Base-by-base conservation (phyloP, 2,329 filamentous ascomycete genomes). In the Cladorrhinum sp. region DNA sequence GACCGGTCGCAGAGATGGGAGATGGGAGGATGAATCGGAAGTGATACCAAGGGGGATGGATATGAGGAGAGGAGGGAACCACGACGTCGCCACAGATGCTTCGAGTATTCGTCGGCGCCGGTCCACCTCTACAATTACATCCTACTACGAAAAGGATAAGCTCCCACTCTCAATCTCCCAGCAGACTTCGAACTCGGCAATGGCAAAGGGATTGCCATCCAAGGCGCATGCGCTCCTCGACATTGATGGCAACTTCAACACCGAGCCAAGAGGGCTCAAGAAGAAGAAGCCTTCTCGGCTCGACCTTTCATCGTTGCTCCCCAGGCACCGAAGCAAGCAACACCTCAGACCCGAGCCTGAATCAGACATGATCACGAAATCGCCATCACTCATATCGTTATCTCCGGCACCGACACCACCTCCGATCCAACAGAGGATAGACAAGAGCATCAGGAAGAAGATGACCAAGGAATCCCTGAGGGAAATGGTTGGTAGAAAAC, bases 101-200 rank as follows among this genome's bases (percentile, higher is more conserved):
- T 77, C 78, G 2, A 79, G 74, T 59, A 63, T 82, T 36, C 75
- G 77, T 46, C 79, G 82, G 54, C 79, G 78, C 30, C 75, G 77
- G 51, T 86, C 83, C 1, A 79, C 75, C 39, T 84, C 82, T 3
- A 85, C 82, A n/a, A 78, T 85, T 61, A 75, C 75, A 30, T 83
- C 82, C 0, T 83, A 80, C 71, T 86, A 86, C 70, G 82, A 86
- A 71, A 81, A 82, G 67, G 70, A 79, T 4, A 83, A 82, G 66
- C 76, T 82, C 53, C 82, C 82, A 10, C 75, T 85, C 4, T 76
- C 80, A n/a, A 79, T 84, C 62, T 84, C 82, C 1, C 83, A 85
- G 66, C 83, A 86, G 68, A 85, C 83, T 0, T 84, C 82, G 0
- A 80, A 77, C 49, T 84, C 82, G 1, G 80, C 82, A 62, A 85